A percentile compares a stretch with the other conserved stretches of the same genome.
These are phyloP conservation scores for Chloropicon primus DNA, from an alignment of 139 green algal species.

Conservation along the genomic window DNA sequence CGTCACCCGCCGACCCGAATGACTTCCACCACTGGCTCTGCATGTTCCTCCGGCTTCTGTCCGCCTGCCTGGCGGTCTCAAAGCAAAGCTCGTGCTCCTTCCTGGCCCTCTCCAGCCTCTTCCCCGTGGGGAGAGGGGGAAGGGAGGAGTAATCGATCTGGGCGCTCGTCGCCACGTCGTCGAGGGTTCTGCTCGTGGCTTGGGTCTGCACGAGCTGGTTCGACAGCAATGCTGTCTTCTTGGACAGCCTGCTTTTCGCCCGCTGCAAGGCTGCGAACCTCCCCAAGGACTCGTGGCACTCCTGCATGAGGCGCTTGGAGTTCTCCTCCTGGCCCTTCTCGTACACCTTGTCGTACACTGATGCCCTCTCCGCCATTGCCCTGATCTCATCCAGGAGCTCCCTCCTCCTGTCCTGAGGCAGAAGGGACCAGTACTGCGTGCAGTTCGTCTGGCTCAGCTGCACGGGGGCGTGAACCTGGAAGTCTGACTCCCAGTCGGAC, in stretches of 20 bases:
- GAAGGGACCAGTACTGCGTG: neutral
- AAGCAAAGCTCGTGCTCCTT: neutral
- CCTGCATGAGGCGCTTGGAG: neutral
- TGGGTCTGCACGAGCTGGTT: neutral
- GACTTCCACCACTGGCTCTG: neutral
- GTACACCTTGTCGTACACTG: neutral
- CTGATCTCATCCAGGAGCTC: neutral
- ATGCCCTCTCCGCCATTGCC: neutral
- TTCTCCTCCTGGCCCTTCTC: neutral
- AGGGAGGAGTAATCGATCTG: neutral
- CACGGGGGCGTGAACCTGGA: no score
- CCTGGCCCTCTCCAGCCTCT: neutral
- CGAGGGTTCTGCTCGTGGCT: neutral
- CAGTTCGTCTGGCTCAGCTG: neutral
- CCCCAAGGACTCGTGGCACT: neutral
- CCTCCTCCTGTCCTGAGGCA: neutral
- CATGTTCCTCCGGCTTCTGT: neutral
- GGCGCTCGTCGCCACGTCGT: neutral
- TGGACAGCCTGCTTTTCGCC: neutral
- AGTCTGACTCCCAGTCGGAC: no score
- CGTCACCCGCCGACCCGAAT: neutral
- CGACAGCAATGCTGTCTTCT: neutral
- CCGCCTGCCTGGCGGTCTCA: neutral
- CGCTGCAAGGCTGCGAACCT: neutral
- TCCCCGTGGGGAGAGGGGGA: neutral